Percentiles rank a stretch among this genome's conserved stretches.
phyloP scores from a whole-genome alignment of 495 filamentous ascomycete genomes.

The Penicillium atrosanguineum region DNA sequence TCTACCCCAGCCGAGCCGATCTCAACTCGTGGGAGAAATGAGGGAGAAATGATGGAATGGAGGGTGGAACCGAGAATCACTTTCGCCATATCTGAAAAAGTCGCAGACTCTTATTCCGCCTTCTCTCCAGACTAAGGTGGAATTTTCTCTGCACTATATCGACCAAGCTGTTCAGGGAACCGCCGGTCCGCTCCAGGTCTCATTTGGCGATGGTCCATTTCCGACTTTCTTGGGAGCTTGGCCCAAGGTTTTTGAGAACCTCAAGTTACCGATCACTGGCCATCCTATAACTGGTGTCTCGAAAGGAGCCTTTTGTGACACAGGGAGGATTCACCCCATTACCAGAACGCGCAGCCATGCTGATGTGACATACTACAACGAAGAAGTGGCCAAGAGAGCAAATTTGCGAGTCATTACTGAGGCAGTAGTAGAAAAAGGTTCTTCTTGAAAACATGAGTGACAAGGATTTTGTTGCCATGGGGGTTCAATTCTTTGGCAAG shows the following conservation, averaged over 20 bases:
- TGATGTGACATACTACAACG: constrained; percentile 34
- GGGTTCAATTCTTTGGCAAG: constrained; percentile 29
- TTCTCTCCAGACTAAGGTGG: constrained; percentile 4
- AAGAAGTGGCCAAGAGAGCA: constrained; percentile 29
- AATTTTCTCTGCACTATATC: constrained; percentile 22
- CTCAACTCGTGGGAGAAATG: constrained; percentile 49
- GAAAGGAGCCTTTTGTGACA: constrained; percentile 32
- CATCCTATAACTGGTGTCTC: constrained; percentile 12
- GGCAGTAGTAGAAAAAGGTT: constrained; percentile 46
- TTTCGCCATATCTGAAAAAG: constrained; percentile 42
- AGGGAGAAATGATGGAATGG: constrained; percentile 48
- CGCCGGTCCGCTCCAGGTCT: constrained; percentile 39
- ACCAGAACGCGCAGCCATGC: constrained; percentile 38
- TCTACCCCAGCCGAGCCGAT: constrained; percentile 36
- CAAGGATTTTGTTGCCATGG: constrained; percentile 20
- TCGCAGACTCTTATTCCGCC: constrained; percentile 11
- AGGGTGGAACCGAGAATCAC: constrained; percentile 47
- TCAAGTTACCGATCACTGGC: constrained; percentile 5
- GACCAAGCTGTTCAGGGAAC: constrained; percentile 29
- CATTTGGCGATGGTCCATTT: constrained; percentile 36
- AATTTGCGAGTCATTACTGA: constrained; percentile 49
- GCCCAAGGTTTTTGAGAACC: constrained; percentile 18
- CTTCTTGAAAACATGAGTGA: constrained; percentile 33
- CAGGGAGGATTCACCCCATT: constrained; percentile 40
- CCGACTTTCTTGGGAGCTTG: constrained; percentile 32